phyloP scores from a whole-genome alignment of 129 eudicot species.

The Helianthus annuus region HanXRQr2.0-SUNRISE NC_035433.2:97837973-97838472 shows the following conservation, averaged over 20 bases:
- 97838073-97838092: conserved; percentile 62
- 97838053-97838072: conserved; percentile 56
- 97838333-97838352: conserved; percentile 47
- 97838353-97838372: conserved; percentile 55
- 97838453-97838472: conserved; percentile 34
- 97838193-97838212: too few species aligned
- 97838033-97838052: conserved; percentile 53
- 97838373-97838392: conserved; percentile 63
- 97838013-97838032: conserved; percentile 48
- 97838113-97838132: too few species aligned
- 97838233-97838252: too few species aligned
- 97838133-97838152: too few species aligned
- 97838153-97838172: too few species aligned
- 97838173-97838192: too few species aligned
- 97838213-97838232: too few species aligned
- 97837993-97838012: not conserved
- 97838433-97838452: conserved; percentile 29
- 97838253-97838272: too few species aligned
- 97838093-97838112: not conserved
- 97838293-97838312: not conserved
- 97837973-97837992: not conserved
- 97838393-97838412: conserved; percentile 76
- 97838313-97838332: conserved; percentile 30
- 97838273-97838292: too few species aligned
- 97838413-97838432: conserved; percentile 2